A percentile compares a stretch with the other conserved stretches of the same genome.
Conservation (phyloP, 805 yeast genomes). For the Candida hungchunana region DNA sequence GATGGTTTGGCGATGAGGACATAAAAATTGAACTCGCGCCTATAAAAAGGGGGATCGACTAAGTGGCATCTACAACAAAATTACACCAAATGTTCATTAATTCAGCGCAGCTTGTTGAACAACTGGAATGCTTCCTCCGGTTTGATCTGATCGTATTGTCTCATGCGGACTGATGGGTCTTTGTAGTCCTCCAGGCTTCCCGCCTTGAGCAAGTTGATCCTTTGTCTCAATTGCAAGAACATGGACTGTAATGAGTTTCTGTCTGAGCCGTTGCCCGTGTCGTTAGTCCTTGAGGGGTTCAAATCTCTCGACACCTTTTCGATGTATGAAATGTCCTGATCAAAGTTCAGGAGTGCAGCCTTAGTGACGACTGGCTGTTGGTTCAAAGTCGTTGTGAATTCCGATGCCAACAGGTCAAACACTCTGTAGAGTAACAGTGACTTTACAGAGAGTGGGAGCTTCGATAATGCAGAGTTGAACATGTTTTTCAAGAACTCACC, state of each 20-base stretch:
- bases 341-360: slow-evolving; percentile 72
- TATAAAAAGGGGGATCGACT: too few species aligned
- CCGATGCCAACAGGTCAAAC: slow-evolving; percentile 76
- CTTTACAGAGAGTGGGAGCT: slow-evolving; percentile 72
- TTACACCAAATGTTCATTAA: too few species aligned
- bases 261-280: slow-evolving; percentile 17
- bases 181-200: slow-evolving; percentile 63
- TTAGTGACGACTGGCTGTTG: slow-evolving; percentile 46
- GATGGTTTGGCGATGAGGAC: slow-evolving; percentile 1
- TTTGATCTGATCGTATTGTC: slow-evolving; percentile 68
- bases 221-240: slow-evolving; percentile 75
- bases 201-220: slow-evolving; percentile 62
- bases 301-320: slow-evolving; percentile 44
- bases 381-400: slow-evolving; percentile 57
- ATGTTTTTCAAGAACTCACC: slow-evolving; percentile 81
- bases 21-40: too few species aligned
- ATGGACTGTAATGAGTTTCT: slow-evolving; percentile 62
- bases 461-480: slow-evolving; percentile 79
- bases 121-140: slow-evolving; percentile 65
- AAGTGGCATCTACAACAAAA: too few species aligned
- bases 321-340: slow-evolving; percentile 71
- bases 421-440: slow-evolving; percentile 81
- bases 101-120: slow-evolving; percentile 44
- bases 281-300: slow-evolving; percentile 26
- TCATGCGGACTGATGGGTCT: slow-evolving; percentile 49